Conservation (phyloP, 78 protist species). For the Bodo saltans region DNA sequence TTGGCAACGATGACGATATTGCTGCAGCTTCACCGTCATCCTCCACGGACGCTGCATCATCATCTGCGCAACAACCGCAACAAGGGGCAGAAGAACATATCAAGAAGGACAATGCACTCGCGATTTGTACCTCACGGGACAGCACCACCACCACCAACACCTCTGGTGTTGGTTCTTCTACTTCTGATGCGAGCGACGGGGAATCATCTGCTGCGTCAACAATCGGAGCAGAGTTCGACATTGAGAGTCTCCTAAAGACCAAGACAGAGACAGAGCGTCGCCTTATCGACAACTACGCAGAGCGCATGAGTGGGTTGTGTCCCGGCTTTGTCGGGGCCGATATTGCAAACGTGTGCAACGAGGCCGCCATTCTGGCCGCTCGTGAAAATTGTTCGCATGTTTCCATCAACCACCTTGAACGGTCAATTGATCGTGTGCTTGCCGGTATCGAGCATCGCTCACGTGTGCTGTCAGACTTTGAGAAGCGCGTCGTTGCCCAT, state of each 20-base stretch:
- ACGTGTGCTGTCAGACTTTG: slow-evolving; percentile 56
- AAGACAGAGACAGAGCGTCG: not conserved
- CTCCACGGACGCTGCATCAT: no score
- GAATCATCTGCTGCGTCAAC: not conserved
- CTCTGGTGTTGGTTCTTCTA: not conserved
- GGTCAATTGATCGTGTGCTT: slow-evolving; percentile 92
- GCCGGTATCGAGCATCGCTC: slow-evolving; percentile 73
- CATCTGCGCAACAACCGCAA: not conserved
- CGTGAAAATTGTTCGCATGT: slow-evolving; percentile 46
- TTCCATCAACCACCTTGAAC: slow-evolving; percentile 70
- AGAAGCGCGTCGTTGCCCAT: slow-evolving; percentile 83
- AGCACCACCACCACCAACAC: not conserved
- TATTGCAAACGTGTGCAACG: slow-evolving; percentile 89
- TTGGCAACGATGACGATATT: not conserved
- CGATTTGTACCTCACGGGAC: not conserved
- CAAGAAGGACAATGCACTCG: not conserved
- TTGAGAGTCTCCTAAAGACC: not conserved
- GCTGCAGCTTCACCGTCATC: not conserved
- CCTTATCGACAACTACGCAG: not conserved
- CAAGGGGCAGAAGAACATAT: not conserved
- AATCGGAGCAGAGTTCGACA: not conserved
- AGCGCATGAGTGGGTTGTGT: slow-evolving; percentile 54
- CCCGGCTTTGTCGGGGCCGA: slow-evolving; percentile 95
- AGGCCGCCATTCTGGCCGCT: slow-evolving; percentile 88
- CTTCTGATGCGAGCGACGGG: not conserved